Conservation (phyloP, 768 basidiomycete genomes). For the Rickenella mellea region DNA sequence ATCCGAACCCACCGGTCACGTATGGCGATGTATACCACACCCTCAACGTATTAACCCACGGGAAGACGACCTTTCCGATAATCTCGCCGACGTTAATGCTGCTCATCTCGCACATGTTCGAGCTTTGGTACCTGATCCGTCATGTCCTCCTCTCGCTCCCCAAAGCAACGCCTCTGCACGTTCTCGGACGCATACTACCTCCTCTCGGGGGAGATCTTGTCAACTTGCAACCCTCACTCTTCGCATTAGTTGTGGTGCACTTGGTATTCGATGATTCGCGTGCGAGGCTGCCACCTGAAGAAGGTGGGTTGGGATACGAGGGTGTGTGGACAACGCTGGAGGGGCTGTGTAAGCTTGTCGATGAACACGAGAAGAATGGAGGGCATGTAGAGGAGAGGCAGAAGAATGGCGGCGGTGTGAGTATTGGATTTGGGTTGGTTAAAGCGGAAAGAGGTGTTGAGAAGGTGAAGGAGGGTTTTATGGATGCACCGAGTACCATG, state of each 20-base stretch:
- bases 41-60: slow-evolving; percentile 46
- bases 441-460: slow-evolving; percentile 19
- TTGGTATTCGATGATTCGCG: slow-evolving; percentile 60
- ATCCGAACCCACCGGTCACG: slow-evolving; percentile 54
- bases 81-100: slow-evolving; percentile 60
- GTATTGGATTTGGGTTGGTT: slow-evolving; percentile 25
- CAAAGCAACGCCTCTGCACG: slow-evolving; percentile 14
- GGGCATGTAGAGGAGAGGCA: slow-evolving; percentile 29
- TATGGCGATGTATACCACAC: slow-evolving; percentile 53
- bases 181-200: slow-evolving; percentile 24
- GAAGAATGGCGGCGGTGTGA: slow-evolving; percentile 31
- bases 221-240: slow-evolving; percentile 52
- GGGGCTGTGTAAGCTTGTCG: slow-evolving; percentile 46
- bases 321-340: slow-evolving; percentile 50
- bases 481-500: slow-evolving; percentile 9
- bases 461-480: slow-evolving; percentile 18
- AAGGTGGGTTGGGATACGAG: slow-evolving; percentile 57
- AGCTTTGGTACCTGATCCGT: slow-evolving; percentile 42
- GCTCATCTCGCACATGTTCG: slow-evolving; percentile 48
- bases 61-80: slow-evolving; percentile 43
- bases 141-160: slow-evolving; percentile 22
- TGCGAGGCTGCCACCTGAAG: slow-evolving; percentile 39
- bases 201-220: slow-evolving; percentile 37
- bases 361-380: slow-evolving; percentile 33
- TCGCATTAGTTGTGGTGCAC: slow-evolving; percentile 42